These are phyloP conservation scores for thale cress (Arabidopsis thaliana) DNA, from an alignment of 345 rosid genomes.

Conservation along the genomic window DNA sequence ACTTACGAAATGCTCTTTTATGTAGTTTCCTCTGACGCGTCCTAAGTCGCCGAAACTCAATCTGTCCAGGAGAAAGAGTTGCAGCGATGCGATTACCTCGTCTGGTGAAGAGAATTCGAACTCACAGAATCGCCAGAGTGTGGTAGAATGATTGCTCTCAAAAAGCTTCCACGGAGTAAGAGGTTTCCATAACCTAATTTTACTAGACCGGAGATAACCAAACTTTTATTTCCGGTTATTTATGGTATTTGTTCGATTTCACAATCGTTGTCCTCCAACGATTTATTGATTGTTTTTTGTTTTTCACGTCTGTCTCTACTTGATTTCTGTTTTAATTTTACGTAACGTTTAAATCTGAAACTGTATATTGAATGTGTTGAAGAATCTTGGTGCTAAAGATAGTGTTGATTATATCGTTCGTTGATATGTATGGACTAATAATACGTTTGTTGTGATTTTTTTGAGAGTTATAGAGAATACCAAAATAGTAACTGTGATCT, in stretches of 20 bases:
- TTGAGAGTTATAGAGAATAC: not conserved
- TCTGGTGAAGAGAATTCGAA: slow-evolving; percentile 58
- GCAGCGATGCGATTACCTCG: slow-evolving; percentile 57
- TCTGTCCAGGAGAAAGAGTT: slow-evolving; percentile 70
- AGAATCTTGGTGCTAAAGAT: slow-evolving; percentile 29
- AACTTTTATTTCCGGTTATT: not conserved
- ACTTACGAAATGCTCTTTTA: not conserved
- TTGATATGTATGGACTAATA: not conserved
- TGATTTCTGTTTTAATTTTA: slow-evolving; percentile 36
- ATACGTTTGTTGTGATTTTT: not conserved
- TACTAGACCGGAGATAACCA: slow-evolving; percentile 12
- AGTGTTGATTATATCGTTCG: not conserved
- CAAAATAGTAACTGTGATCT: not conserved
- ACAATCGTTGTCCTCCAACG: slow-evolving; percentile 1
- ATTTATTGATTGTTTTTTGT: slow-evolving; percentile 11
- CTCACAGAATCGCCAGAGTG: slow-evolving; percentile 62
- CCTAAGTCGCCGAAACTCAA: slow-evolving; percentile 68
- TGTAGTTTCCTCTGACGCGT: slow-evolving; percentile 80
- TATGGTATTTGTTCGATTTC: slow-evolving; percentile 12
- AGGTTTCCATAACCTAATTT: not conserved
- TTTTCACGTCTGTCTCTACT: slow-evolving; percentile 37
- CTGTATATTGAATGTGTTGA: slow-evolving; percentile 32
- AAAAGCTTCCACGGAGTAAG: slow-evolving; percentile 22
- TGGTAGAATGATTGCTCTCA: slow-evolving; percentile 41
- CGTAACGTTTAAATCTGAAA: slow-evolving; percentile 24